These are phyloP conservation scores for Cryphonectria radicalis DNA, from an alignment of 2,329 filamentous ascomycete species.

Conservation along the genomic window DNA sequence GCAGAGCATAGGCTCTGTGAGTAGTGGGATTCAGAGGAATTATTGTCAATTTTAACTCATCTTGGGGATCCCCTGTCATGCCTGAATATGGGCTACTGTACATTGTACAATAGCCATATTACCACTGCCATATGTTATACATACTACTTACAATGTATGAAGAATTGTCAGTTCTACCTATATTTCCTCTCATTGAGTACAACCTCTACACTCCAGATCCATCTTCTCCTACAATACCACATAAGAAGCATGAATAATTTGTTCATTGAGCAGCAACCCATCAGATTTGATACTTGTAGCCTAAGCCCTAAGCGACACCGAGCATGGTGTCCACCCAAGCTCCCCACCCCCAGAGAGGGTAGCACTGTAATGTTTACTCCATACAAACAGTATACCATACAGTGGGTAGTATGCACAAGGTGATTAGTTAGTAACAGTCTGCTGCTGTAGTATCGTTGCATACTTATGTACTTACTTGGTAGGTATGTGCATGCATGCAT, in stretches of 20 bases:
- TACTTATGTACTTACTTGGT: neutral
- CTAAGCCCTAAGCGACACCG: conserved; percentile 5
- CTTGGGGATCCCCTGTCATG: neutral
- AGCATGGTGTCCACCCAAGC: conserved; percentile 1
- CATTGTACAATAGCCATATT: neutral
- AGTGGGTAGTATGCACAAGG: neutral
- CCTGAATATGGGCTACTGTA: neutral
- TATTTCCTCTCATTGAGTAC: neutral
- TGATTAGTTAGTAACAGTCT: neutral
- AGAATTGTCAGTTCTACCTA: neutral
- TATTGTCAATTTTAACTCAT: neutral
- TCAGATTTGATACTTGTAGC: neutral
- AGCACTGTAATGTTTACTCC: neutral
- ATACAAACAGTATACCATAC: neutral
- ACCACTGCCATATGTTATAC: neutral
- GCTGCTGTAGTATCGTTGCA: neutral
- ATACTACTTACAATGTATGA: neutral
- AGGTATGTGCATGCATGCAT: neutral
- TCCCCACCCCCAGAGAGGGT: neutral
- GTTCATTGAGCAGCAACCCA: neutral
- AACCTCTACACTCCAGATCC: neutral
- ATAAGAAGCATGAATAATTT: no score
- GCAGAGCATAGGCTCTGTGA: neutral
- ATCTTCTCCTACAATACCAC: neutral
- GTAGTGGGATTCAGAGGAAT: conserved; percentile 2